phyloP scores from a whole-genome alignment of 1,284 basidiomycete species.

The Lentinula novae-zelandiae region DNA sequence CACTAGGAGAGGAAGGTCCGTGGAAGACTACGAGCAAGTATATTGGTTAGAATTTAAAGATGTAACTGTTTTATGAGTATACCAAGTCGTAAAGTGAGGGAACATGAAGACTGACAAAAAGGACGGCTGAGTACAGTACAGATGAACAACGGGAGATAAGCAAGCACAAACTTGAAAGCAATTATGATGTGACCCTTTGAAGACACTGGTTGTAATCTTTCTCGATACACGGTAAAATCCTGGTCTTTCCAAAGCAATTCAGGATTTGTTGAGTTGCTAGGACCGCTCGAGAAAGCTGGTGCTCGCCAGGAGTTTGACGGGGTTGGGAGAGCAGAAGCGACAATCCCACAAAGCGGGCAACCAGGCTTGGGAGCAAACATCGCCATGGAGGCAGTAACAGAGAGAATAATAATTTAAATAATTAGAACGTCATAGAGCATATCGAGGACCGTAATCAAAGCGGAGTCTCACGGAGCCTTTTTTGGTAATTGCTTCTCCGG shows the following conservation, averaged over 20 bases:
- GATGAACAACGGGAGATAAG: constrained; percentile 5
- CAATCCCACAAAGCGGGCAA: constrained; percentile 73
- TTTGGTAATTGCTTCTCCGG: not conserved
- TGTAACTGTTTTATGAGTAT: constrained; percentile 24
- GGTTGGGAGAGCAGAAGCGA: constrained; percentile 46
- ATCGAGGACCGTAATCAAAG: not conserved
- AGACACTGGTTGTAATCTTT: constrained; percentile 64
- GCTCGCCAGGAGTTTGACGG: constrained; percentile 35
- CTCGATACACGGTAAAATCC: constrained; percentile 70
- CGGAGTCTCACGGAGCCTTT: not conserved
- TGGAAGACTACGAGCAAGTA: constrained; percentile 51
- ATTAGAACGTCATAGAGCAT: not conserved
- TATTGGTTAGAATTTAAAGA: constrained; percentile 1
- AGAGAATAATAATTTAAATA: not conserved
- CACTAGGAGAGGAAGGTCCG: constrained; percentile 67
- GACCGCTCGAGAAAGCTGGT: constrained; percentile 37
- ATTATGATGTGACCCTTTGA: constrained; percentile 66
- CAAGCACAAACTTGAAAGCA: constrained; percentile 62
- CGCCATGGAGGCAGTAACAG: not conserved
- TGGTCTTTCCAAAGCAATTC: constrained; percentile 71
- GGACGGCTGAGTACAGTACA: constrained; percentile 13
- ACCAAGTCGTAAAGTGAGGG: constrained; percentile 72
- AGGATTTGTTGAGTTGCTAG: constrained; percentile 38
- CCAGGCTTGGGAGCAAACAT: constrained; percentile 56
- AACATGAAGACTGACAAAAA: constrained; percentile 56